Base-by-base conservation (phyloP, 1,284 basidiomycete genomes). In the Clitocybe nebularis region DNA sequence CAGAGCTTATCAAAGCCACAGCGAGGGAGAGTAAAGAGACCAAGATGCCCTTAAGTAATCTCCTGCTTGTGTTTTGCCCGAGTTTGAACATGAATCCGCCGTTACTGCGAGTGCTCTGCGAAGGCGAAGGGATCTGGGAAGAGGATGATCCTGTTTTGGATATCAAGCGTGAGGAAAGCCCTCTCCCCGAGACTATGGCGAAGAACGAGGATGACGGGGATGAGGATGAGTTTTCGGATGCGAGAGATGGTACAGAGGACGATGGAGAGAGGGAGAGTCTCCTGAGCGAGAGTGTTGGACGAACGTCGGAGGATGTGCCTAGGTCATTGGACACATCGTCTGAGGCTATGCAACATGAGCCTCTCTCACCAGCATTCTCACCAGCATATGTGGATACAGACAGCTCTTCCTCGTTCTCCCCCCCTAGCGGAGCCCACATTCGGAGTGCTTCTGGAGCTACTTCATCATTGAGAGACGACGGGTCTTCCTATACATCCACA, bases 41-140 rank as follows among this genome's bases (percentile, higher is more conserved):
- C 24, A 89, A 87, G 68, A 92, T 92, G 89, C 86, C 87, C 1
- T 58, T 92, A 51, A 84, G 81, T 57, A 92, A 92, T 56, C 60
- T 92, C 50, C 64, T 91, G 19, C 66, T 90, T 34, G 79, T 91
- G 40, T 82, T 92, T 58, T 89, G 83, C 52, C 89, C 89, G 20
- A 90, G 83, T 55, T 63, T 91, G 54, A 81, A 77, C 55, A 84
- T 92, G 76, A 86, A 73, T 43, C 85, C 88, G n/a, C 71, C 80
- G 0, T 61, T 92, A 30, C 62, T 92, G 50, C 75, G 81, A 43
- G 75, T 81, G 14, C 63, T 92, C 8, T 87, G 87, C 53, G 87
- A 91, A 58, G 72, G 74, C 5, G 72, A 80, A 42, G 72, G 63
- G 10, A 77, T 89, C 33, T 89, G 86, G 86, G 65, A 54, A 21